These are phyloP conservation scores for Candida anglica DNA, from an alignment of 805 yeast genomes.

Conservation along the genomic window DNA sequence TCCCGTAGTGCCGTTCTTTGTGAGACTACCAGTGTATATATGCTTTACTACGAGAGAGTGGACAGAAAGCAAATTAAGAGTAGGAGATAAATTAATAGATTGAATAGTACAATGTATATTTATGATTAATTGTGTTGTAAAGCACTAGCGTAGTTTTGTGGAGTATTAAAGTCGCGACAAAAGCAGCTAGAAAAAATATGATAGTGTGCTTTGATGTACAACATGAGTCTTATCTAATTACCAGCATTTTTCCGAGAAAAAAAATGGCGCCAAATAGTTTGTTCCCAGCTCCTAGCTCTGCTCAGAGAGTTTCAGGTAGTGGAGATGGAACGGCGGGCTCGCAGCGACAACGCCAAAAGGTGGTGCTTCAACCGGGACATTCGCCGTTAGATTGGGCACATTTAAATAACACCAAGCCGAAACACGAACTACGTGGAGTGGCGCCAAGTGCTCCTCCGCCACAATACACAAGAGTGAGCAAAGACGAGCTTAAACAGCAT, in stretches of 20 bases:
- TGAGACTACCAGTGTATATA: constrained; percentile 76
- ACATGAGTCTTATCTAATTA: too few relatives aligned
- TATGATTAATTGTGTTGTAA: too few relatives aligned
- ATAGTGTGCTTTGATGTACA: too few relatives aligned
- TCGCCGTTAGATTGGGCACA: constrained; percentile 88
- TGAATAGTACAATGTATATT: too few relatives aligned
- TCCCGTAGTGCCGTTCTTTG: constrained; percentile 52
- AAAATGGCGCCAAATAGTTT: too few relatives aligned
- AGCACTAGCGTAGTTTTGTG: too few relatives aligned
- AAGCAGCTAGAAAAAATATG: too few relatives aligned
- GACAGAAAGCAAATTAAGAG: constrained; percentile 24
- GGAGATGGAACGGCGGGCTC: too few relatives aligned
- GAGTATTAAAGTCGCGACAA: too few relatives aligned
- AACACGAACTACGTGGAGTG: constrained; percentile 51
- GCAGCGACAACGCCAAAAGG: constrained; percentile 40
- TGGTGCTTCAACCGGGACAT: constrained; percentile 68
- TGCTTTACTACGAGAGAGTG: constrained; percentile 74
- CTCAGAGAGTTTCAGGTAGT: constrained; percentile 25
- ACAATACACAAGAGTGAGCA: constrained; percentile 44
- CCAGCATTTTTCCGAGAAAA: too few relatives aligned
- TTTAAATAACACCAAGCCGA: constrained; percentile 40
- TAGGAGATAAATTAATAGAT: neutral
- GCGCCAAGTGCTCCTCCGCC: constrained; percentile 51
- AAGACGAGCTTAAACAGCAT: constrained; percentile 60
- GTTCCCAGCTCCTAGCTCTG: constrained; percentile 34